Evolutionary conservation across 257 asterid genomes (phyloP), one percentile per base, ranked within the genome.

Genomic region (Handroanthus guayacan): DNA sequence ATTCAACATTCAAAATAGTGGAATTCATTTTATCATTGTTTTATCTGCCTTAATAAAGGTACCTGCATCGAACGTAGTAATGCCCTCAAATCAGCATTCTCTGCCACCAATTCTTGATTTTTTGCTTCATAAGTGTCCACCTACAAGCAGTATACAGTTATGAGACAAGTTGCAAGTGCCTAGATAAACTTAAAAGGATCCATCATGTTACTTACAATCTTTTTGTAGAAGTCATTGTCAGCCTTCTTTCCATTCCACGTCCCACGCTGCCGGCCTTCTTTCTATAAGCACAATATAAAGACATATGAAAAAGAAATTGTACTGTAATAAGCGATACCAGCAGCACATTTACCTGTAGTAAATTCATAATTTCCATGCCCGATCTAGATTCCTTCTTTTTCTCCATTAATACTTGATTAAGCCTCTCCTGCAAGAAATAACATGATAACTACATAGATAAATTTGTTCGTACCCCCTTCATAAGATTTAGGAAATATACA

Each of bases 211-310:
- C 95, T 84, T 72, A 89, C 92, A 75, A 89, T 89, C 79, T 87
- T 87, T 72, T 89, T 89, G 62, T 89, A 89, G 76, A 89, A 89
- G 83, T 89, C 95, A 72, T 76, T 84, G 73, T 89, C 95, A 67
- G 91, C 74, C 79, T 89, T 87, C 78, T 87, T 89, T 60, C 83
- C 85, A 71, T 78, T 87, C 95, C 95, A 89, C 37, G 92, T 89
- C 73, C 95, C 95, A 72, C 95, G 92, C 66, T 87, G 92, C 72
- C 91, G 82, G 79, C 92, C 92, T 82, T 89, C 95, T 89, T 89
- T 89, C 95, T 87, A 62, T 80, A 38, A 31, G 62, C 66, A 79
- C n/a, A 72, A 20, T 55, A 16, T 48, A 72, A 68, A 45, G 67
- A 67, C 55, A 10, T 51, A 44, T 75, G 44, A 25, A 16, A 50